A percentile compares a stretch with the other conserved stretches of the same genome.
phyloP scores from a whole-genome alignment of 805 yeast genomes.

The Wickerhamiella musiphila region DNA sequence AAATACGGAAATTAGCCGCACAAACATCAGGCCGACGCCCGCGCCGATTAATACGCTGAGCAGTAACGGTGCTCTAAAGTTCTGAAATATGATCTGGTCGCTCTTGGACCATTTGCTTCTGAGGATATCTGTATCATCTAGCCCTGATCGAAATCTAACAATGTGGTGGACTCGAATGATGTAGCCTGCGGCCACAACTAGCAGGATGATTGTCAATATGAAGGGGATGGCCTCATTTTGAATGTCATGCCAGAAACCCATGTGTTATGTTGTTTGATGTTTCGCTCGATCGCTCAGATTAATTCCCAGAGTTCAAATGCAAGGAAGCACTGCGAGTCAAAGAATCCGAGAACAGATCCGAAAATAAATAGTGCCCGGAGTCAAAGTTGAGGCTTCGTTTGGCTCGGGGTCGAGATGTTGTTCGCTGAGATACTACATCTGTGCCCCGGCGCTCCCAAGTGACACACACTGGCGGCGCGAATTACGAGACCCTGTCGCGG shows the following conservation, averaged over 20 bases:
- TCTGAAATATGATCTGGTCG: conserved; percentile 13
- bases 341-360: no score
- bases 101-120: conserved; percentile 17
- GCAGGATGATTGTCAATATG: conserved; percentile 9
- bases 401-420: no score
- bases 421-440: no score
- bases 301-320: no score
- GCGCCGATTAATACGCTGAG: conserved; percentile 1
- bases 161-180: conserved; percentile 13
- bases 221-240: conserved; percentile 4
- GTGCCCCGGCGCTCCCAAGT: no score
- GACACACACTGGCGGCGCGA: no score
- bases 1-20: conserved; percentile 9
- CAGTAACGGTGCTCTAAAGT: conserved; percentile 12
- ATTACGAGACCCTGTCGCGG: no score
- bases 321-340: no score
- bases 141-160: conserved; percentile 15
- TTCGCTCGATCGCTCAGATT: no score
- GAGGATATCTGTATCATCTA: conserved; percentile 13
- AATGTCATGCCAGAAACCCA: not conserved
- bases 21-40: conserved; percentile 1
- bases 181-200: conserved; percentile 10
- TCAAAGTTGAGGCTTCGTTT: no score
- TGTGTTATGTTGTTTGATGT: no score
- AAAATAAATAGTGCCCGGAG: no score